A percentile compares a stretch with the other conserved stretches of the same genome.
Evolutionary conservation across 2,329 filamentous ascomycete genomes (phyloP).

Genomic region (Drechslera avenae): DNA sequence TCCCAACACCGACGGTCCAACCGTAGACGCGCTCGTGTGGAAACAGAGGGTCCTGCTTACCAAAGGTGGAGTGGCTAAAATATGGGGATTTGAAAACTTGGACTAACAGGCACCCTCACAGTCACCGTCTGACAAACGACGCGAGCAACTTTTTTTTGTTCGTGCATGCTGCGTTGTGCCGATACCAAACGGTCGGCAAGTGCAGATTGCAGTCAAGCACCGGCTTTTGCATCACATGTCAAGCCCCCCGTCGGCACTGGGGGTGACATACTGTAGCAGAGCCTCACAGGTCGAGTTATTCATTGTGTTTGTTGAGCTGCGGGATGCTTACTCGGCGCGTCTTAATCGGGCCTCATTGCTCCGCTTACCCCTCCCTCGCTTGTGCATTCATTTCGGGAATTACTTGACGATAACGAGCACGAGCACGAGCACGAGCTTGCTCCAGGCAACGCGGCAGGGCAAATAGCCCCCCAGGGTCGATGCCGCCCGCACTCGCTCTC

Average conservation of each 20-base stretch:
- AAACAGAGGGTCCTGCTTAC: conserved; percentile 5
- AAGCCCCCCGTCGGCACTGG: conserved; percentile 1
- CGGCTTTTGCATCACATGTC: conserved; percentile 7
- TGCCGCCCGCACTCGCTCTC: conserved; percentile 1
- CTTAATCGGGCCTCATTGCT: conserved; percentile 13
- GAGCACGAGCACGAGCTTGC: background rate
- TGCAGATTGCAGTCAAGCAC: conserved; percentile 1
- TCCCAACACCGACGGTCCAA: conserved; percentile 18
- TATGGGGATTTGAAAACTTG: conserved; percentile 7
- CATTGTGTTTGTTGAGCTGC: conserved; percentile 19
- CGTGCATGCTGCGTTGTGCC: conserved; percentile 13
- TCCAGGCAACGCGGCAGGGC: conserved; percentile 2
- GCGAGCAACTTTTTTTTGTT: conserved; percentile 3
- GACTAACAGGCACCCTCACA: conserved; percentile 6
- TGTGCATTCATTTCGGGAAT: conserved; percentile 9
- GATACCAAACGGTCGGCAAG: conserved; percentile 11
- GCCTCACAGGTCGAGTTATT: conserved; percentile 6
- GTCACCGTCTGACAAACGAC: conserved; percentile 5
- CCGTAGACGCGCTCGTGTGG: conserved; percentile 7
- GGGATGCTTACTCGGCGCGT: conserved; percentile 11
- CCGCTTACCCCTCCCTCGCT: conserved; percentile 19
- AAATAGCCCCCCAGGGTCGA: conserved; percentile 5
- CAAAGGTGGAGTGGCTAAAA: conserved; percentile 12
- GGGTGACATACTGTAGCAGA: conserved; percentile 6
- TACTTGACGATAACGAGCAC: conserved; percentile 6